Evolutionary conservation across 2,329 filamentous ascomycete genomes (phyloP).

Genomic region (Sporothrix protearum): DNA sequence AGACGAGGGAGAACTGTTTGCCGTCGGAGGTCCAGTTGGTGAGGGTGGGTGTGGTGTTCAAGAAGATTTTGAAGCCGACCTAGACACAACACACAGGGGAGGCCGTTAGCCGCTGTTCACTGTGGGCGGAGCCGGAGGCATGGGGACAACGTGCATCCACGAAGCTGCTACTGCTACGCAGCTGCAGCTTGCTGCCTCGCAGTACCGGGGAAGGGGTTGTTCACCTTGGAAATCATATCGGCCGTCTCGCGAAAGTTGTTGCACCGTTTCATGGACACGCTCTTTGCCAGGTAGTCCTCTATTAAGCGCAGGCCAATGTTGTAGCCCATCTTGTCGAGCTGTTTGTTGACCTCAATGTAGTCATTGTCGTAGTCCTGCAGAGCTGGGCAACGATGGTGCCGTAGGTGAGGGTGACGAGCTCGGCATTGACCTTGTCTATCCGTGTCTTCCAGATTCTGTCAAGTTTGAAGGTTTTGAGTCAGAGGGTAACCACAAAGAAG

Average conservation of each 20-base stretch:
- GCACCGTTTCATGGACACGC: slow-evolving; percentile 82
- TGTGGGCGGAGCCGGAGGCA: background rate
- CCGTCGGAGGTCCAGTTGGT: slow-evolving; percentile 95
- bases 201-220: slow-evolving; percentile 22
- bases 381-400: slow-evolving; percentile 95
- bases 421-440: slow-evolving; percentile 96
- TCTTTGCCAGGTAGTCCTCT: slow-evolving; percentile 96
- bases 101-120: background rate
- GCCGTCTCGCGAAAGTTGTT: slow-evolving; percentile 92
- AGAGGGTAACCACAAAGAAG: background rate
- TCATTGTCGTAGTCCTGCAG: slow-evolving; percentile 92
- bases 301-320: slow-evolving; percentile 95
- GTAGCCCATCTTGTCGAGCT: slow-evolving; percentile 98
- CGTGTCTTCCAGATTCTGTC: slow-evolving; percentile 87
- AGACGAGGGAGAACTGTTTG: slow-evolving; percentile 93
- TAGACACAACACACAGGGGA: slow-evolving; percentile 37
- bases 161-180: background rate
- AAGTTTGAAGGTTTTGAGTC: background rate
- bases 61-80: slow-evolving; percentile 98
- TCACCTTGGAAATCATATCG: slow-evolving; percentile 86
- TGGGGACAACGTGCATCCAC: background rate
- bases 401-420: slow-evolving; percentile 95
- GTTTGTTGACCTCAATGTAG: slow-evolving; percentile 93
- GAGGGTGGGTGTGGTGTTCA: slow-evolving; percentile 90
- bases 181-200: background rate